phyloP scores from a whole-genome alignment of 148 eudicot species.

The Cornus suecica region DNA sequence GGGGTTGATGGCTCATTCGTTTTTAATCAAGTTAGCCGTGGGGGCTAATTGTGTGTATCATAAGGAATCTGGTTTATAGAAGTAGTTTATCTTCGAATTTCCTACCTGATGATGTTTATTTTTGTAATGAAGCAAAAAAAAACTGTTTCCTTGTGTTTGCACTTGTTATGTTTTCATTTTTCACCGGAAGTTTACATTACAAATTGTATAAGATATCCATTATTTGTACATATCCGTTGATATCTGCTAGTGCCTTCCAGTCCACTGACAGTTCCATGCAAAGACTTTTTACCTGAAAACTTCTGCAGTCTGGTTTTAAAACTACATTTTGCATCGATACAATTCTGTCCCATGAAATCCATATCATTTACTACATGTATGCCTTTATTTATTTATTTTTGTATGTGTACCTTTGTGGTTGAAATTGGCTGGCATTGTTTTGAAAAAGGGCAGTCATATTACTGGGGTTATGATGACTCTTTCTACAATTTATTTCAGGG shows the following conservation, averaged over 20 bases:
- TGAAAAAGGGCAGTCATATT: no score
- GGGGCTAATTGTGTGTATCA: constrained; percentile 24
- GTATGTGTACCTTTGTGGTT: no score
- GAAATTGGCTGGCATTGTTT: no score
- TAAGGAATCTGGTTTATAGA: constrained; percentile 32
- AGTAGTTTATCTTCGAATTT: constrained; percentile 18
- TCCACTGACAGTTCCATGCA: no score
- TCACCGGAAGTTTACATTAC: not conserved
- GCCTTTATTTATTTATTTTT: no score
- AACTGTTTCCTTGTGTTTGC: not conserved
- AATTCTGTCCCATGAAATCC: no score
- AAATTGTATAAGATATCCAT: not conserved
- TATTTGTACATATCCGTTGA: no score
- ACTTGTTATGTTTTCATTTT: not conserved
- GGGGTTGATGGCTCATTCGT: constrained; percentile 5
- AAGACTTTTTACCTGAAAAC: not conserved
- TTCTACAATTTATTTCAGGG: no score
- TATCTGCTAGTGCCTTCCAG: not conserved
- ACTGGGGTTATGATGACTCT: no score
- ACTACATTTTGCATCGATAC: not conserved
- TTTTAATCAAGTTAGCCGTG: constrained; percentile 17
- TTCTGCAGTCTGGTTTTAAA: not conserved
- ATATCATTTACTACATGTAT: no score
- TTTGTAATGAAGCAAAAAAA: constrained; percentile 17
- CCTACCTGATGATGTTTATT: constrained; percentile 15